These are phyloP conservation scores for Sextonia rubra DNA, from an alignment of 164 flowering plant species.

Conservation along the genomic window DNA sequence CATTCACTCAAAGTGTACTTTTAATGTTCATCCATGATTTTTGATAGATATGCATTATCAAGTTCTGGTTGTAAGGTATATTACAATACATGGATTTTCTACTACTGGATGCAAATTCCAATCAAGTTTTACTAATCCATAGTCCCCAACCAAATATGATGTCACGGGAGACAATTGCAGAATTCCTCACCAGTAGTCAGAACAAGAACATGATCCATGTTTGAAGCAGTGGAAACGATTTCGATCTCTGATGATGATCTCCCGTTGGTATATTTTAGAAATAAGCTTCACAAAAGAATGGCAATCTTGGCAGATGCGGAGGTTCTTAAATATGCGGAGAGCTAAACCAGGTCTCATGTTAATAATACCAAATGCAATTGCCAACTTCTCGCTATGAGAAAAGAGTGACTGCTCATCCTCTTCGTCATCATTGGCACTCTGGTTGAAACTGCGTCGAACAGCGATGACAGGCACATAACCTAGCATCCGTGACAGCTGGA, in stretches of 20 bases:
- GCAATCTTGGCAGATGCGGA: slow-evolving; percentile 60
- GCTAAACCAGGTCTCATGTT: slow-evolving; percentile 40
- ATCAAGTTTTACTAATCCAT: too few species aligned
- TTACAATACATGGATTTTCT: too few species aligned
- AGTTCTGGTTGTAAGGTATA: too few species aligned
- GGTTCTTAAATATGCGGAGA: slow-evolving; percentile 52
- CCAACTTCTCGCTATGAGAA: slow-evolving; percentile 60
- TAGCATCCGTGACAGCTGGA: slow-evolving; percentile 29
- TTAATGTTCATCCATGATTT: too few species aligned
- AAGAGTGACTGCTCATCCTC: slow-evolving; percentile 54
- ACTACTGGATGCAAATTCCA: too few species aligned
- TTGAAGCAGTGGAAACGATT: slow-evolving; percentile 58
- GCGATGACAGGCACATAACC: slow-evolving; percentile 46
- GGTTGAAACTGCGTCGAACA: slow-evolving; percentile 23
- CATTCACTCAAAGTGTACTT: too few species aligned
- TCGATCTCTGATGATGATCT: slow-evolving; percentile 50
- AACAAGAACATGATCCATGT: slow-evolving; percentile 57
- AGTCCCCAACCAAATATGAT: too few species aligned
- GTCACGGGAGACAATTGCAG: too few species aligned
- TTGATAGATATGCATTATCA: too few species aligned
- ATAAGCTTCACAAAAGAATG: slow-evolving; percentile 50
- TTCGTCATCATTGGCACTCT: slow-evolving; percentile 27
- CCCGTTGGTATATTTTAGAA: slow-evolving; percentile 37
- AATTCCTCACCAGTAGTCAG: slow-evolving; percentile 45
- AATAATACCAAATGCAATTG: slow-evolving; percentile 49